These are phyloP conservation scores for Carex littledalei DNA, from an alignment of 176 grass and related monocot species.

Conservation along the genomic window DNA sequence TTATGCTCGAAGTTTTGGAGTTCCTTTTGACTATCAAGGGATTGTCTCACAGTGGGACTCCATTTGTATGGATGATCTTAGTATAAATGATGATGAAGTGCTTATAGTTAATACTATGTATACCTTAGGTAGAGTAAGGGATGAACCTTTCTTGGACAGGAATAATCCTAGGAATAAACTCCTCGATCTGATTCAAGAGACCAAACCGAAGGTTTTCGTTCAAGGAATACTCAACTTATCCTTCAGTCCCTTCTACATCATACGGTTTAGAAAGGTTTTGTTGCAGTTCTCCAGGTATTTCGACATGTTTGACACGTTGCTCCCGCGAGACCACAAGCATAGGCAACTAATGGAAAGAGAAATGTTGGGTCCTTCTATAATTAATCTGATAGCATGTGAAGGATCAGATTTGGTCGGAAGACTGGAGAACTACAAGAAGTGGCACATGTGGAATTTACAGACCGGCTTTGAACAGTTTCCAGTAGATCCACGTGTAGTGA, in stretches of 20 bases:
- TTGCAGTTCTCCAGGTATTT: constrained; percentile 24
- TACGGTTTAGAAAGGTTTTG: constrained; percentile 34
- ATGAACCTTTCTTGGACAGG: constrained; percentile 26
- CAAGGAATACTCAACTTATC: background rate
- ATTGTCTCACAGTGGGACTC: constrained; percentile 41
- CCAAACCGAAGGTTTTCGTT: constrained; percentile 28
- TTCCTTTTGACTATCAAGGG: constrained; percentile 7
- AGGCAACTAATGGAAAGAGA: background rate
- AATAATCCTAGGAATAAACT: constrained; percentile 37
- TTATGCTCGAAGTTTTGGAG: background rate
- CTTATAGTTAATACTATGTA: constrained; percentile 36
- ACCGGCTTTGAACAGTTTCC: constrained; percentile 26
- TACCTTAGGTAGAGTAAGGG: constrained; percentile 26
- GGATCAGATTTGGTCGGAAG: background rate
- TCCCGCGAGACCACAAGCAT: background rate
- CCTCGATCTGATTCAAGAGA: constrained; percentile 26
- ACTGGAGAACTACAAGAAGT: constrained; percentile 15
- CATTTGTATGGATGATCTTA: constrained; percentile 35
- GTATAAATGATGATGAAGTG: constrained; percentile 34
- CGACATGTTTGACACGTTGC: background rate
- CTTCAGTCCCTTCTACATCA: background rate
- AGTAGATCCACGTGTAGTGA: constrained; percentile 16
- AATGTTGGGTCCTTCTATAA: background rate
- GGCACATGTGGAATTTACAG: constrained; percentile 18
- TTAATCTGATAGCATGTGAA: constrained; percentile 18